These are phyloP conservation scores for Perkinsela sp. DNA, from an alignment of 208 protist species.

Conservation along the genomic window DNA sequence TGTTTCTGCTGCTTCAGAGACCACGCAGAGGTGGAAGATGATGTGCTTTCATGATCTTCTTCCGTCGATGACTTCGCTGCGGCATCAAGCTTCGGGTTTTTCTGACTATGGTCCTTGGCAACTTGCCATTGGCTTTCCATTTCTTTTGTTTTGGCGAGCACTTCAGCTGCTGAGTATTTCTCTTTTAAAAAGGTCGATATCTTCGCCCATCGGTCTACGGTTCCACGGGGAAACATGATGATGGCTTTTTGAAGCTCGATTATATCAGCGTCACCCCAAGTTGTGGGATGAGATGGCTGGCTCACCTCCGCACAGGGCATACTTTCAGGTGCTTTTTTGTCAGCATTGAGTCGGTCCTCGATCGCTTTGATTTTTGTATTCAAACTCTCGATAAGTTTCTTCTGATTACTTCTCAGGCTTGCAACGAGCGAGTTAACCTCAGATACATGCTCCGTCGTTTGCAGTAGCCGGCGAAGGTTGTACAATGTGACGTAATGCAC, in stretches of 20 bases:
- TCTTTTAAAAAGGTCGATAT: slow-evolving; percentile 35
- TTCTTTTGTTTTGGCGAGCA: slow-evolving; percentile 63
- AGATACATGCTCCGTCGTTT: neutral
- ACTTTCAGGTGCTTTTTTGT: neutral
- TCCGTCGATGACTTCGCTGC: neutral
- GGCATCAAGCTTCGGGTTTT: slow-evolving; percentile 3
- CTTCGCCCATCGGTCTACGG: slow-evolving; percentile 61
- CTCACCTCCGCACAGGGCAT: slow-evolving; percentile 3
- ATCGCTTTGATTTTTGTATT: slow-evolving; percentile 19
- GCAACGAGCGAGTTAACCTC: neutral
- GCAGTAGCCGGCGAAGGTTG: neutral
- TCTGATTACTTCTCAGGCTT: slow-evolving; percentile 8
- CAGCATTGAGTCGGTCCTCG: slow-evolving; percentile 10
- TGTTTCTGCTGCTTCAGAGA: slow-evolving; percentile 72
- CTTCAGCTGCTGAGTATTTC: slow-evolving; percentile 52
- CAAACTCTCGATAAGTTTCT: slow-evolving; percentile 7
- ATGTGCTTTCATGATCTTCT: neutral
- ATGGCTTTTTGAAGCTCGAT: slow-evolving; percentile 67
- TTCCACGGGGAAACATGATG: slow-evolving; percentile 65
- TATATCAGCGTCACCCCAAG: slow-evolving; percentile 71
- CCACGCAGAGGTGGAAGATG: slow-evolving; percentile 15
- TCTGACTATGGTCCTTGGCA: slow-evolving; percentile 4
- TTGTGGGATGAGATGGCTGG: slow-evolving; percentile 2
- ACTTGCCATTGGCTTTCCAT: slow-evolving; percentile 22
- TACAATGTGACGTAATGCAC: too few species aligned